Evolutionary conservation across 2,329 filamentous ascomycete species (phyloP).

Genomic region (Cladosporium oxysporum): DNA sequence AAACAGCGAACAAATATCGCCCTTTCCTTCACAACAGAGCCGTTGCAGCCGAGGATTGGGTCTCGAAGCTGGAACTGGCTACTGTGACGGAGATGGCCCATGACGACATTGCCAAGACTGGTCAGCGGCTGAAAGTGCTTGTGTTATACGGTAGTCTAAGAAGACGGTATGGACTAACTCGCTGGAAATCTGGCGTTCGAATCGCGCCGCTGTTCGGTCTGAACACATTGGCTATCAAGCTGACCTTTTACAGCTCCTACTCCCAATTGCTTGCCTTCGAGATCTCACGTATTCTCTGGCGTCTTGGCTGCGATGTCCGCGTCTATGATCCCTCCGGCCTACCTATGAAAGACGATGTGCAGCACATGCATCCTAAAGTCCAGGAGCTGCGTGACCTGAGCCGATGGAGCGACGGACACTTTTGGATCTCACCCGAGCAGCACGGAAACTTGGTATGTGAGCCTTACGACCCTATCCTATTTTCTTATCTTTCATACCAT

Average conservation of each 20-base stretch:
- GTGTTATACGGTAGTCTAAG: conserved; percentile 64
- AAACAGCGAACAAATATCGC: conserved; percentile 53
- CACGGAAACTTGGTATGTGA: conserved; percentile 61
- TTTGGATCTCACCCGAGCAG: conserved; percentile 68
- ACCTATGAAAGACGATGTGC: conserved; percentile 64
- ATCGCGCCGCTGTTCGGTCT: too few relatives aligned
- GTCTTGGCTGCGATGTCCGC: conserved; percentile 67
- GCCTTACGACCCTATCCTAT: background rate
- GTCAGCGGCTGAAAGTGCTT: conserved; percentile 56
- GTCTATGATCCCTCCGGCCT: conserved; percentile 61
- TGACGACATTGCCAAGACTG: conserved; percentile 30
- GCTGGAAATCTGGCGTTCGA: too few relatives aligned
- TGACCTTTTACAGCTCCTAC: conserved; percentile 53
- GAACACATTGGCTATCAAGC: background rate
- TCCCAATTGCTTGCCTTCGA: conserved; percentile 63
- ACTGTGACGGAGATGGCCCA: conserved; percentile 53
- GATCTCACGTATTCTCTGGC: conserved; percentile 60
- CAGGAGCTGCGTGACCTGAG: conserved; percentile 63
- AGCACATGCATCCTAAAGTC: conserved; percentile 61
- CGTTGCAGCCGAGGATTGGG: conserved; percentile 54
- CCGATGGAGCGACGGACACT: conserved; percentile 65
- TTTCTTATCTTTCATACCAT: background rate
- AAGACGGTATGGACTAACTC: conserved; percentile 28
- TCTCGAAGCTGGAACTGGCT: conserved; percentile 57
- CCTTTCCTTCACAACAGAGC: conserved; percentile 55